A percentile compares a stretch with the other conserved stretches of the same genome.
Evolutionary conservation across 2,329 filamentous ascomycete genomes (phyloP).

Genomic region (Aspergillus oerlinghausenensis): DNA sequence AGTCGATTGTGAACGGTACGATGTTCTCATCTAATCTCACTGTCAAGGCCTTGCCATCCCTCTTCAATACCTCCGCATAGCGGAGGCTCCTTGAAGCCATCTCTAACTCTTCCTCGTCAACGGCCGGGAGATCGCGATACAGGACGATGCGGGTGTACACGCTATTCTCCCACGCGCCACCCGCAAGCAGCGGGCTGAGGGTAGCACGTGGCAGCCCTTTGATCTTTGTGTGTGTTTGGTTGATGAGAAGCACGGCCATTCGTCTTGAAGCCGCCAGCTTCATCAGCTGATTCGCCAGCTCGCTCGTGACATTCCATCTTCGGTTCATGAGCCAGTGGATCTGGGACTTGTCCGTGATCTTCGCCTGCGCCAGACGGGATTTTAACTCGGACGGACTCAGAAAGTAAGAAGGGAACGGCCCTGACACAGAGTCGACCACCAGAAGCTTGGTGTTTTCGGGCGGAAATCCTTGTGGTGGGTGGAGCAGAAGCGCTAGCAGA

Average conservation of each 20-base stretch:
- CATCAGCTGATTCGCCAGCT: slow-evolving; percentile 56
- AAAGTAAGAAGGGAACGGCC: slow-evolving; percentile 71
- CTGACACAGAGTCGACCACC: slow-evolving; percentile 73
- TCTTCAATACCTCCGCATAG: slow-evolving; percentile 62
- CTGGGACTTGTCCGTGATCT: slow-evolving; percentile 39
- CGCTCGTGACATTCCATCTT: slow-evolving; percentile 60
- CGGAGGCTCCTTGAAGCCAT: slow-evolving; percentile 46
- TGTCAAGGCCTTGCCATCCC: slow-evolving; percentile 48
- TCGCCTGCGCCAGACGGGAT: slow-evolving; percentile 21
- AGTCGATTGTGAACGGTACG: slow-evolving; percentile 38
- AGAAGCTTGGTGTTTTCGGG: slow-evolving; percentile 62
- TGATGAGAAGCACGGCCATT: slow-evolving; percentile 69
- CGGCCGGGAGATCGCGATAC: slow-evolving; percentile 67
- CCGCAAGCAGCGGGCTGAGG: slow-evolving; percentile 69
- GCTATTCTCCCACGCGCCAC: slow-evolving; percentile 73
- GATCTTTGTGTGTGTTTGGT: slow-evolving; percentile 79
- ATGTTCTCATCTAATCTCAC: slow-evolving; percentile 27
- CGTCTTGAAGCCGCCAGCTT: slow-evolving; percentile 70
- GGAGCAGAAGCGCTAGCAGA: slow-evolving; percentile 66
- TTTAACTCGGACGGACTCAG: slow-evolving; percentile 51
- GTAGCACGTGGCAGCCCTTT: slow-evolving; percentile 61
- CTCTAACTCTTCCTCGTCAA: slow-evolving; percentile 32
- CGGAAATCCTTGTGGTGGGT: slow-evolving; percentile 61
- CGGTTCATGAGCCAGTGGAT: slow-evolving; percentile 31
- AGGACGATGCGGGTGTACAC: slow-evolving; percentile 69